phyloP scores from a whole-genome alignment of 2,329 filamentous ascomycete species.

The Clarireedia paspali region DNA sequence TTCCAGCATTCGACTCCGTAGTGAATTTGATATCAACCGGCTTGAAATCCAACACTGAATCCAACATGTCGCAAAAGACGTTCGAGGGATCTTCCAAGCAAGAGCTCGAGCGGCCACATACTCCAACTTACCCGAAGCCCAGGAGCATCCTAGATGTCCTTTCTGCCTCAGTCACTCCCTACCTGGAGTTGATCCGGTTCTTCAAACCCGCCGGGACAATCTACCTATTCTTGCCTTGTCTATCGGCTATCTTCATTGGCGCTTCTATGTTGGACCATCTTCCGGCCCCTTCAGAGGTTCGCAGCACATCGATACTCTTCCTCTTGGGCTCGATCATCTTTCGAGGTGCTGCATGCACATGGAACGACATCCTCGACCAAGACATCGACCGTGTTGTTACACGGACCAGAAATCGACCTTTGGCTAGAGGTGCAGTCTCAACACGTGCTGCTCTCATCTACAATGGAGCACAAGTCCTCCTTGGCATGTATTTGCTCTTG shows the following conservation, averaged over 20 bases:
- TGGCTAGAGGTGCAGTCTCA: not conserved
- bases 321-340: not conserved
- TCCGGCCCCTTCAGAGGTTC: not conserved
- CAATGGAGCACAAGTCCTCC: not conserved
- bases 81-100: too few relatives aligned
- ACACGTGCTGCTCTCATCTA: not conserved
- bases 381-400: not conserved
- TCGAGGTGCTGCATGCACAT: conserved; percentile 1
- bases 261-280: not conserved
- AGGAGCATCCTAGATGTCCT: too few relatives aligned
- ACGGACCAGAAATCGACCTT: not conserved
- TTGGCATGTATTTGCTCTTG: not conserved
- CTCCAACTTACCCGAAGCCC: too few relatives aligned
- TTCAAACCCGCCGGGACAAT: not conserved
- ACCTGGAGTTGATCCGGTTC: not conserved
- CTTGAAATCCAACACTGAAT: too few relatives aligned
- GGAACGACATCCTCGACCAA: conserved; percentile 1
- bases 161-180: not conserved
- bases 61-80: too few relatives aligned
- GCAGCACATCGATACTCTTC: not conserved
- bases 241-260: not conserved
- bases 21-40: too few relatives aligned
- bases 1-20: too few relatives aligned
- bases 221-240: not conserved
- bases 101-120: too few relatives aligned